A percentile compares a stretch with the other conserved stretches of the same genome.
These are phyloP conservation scores for Liriodendron chinense DNA, from an alignment of 164 flowering plant species.

Conservation along the genomic window DNA sequence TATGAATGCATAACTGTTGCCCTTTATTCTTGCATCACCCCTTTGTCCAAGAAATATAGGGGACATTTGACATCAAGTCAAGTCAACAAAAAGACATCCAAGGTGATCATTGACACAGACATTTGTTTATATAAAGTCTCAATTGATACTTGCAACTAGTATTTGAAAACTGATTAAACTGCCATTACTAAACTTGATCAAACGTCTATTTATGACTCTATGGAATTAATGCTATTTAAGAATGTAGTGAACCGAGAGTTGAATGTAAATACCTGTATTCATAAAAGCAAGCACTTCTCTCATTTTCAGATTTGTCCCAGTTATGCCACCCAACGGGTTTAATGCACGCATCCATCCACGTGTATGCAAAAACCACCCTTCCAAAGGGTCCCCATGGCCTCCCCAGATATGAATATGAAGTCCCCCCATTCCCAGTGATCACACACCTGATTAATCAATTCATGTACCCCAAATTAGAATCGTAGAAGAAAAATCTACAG, in stretches of 20 bases:
- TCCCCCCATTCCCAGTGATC: slow-evolving; percentile 84
- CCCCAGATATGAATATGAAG: slow-evolving; percentile 68
- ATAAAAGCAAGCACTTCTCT: slow-evolving; percentile 94
- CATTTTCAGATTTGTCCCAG: slow-evolving; percentile 89
- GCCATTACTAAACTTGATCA: neutral
- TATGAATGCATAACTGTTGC: too few species aligned
- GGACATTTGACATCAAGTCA: too few species aligned
- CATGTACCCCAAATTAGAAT: slow-evolving; percentile 2
- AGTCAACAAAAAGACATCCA: too few species aligned
- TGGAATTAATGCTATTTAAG: neutral
- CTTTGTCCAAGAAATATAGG: too few species aligned
- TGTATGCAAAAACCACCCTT: slow-evolving; percentile 82
- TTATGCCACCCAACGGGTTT: slow-evolving; percentile 81
- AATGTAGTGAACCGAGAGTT: neutral
- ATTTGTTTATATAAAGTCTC: neutral
- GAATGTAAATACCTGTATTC: slow-evolving; percentile 70
- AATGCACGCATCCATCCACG: slow-evolving; percentile 82
- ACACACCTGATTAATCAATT: slow-evolving; percentile 57
- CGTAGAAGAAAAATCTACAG: neutral
- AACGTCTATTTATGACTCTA: too few species aligned
- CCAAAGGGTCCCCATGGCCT: slow-evolving; percentile 99
- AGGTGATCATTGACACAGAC: too few species aligned
- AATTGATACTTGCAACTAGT: neutral
- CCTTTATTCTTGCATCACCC: too few species aligned
- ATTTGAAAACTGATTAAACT: neutral